Evolutionary conservation across 2,329 filamentous ascomycete genomes (phyloP).

Genomic region (Shiraia bambusicola): DNA sequence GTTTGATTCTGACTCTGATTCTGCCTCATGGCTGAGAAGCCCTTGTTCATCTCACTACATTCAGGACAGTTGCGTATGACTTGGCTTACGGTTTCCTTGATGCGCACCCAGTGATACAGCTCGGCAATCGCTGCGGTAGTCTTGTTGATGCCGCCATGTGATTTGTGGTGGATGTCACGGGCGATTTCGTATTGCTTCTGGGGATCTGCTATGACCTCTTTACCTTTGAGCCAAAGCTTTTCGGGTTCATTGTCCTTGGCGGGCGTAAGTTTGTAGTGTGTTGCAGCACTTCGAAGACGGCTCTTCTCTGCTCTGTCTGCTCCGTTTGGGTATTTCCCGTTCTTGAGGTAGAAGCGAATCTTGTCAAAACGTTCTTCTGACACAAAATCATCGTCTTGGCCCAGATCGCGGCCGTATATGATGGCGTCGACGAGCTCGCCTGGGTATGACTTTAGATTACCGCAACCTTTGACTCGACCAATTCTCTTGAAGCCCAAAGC

Average conservation of each 20-base stretch:
- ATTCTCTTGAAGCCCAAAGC: slow-evolving; percentile 90
- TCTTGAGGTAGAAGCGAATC: slow-evolving; percentile 95
- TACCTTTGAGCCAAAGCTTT: slow-evolving; percentile 93
- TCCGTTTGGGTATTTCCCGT: slow-evolving; percentile 87
- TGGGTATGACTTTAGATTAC: slow-evolving; percentile 52
- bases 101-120: slow-evolving; percentile 94
- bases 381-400: slow-evolving; percentile 74
- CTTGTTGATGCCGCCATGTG: slow-evolving; percentile 96
- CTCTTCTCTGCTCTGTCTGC: slow-evolving; percentile 95
- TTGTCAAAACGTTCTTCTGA: slow-evolving; percentile 98
- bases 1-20: slow-evolving; percentile 18
- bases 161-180: slow-evolving; percentile 68
- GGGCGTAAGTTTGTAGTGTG: slow-evolving; percentile 81
- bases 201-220: slow-evolving; percentile 92
- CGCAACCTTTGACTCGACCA: slow-evolving; percentile 66
- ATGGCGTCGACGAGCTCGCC: slow-evolving; percentile 53
- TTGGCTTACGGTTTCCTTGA: slow-evolving; percentile 94
- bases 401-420: slow-evolving; percentile 62
- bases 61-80: slow-evolving; percentile 89
- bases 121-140: slow-evolving; percentile 93
- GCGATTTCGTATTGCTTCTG: slow-evolving; percentile 89
- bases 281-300: slow-evolving; percentile 87
- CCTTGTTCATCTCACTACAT: slow-evolving; percentile 70
- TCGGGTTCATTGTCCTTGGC: slow-evolving; percentile 46
- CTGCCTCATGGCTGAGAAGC: slow-evolving; percentile 28